Conservation (phyloP, 192 early-diverging fungal genomes). For the Obelidium mucronatum region DNA sequence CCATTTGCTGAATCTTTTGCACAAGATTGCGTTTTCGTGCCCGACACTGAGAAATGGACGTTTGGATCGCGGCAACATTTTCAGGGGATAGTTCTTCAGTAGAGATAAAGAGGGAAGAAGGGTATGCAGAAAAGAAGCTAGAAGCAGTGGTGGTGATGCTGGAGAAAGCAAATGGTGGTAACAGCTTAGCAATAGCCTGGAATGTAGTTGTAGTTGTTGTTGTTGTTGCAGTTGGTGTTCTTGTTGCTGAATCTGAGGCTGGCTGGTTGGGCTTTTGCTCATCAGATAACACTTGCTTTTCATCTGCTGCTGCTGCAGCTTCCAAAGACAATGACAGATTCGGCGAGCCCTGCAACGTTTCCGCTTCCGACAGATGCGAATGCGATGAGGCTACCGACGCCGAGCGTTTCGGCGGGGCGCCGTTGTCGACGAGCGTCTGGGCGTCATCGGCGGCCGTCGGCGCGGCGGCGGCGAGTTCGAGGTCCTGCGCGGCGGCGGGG, state of each 20-base stretch:
- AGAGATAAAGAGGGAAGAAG: slow-evolving; percentile 20
- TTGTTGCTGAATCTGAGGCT: neutral
- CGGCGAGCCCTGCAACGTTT: neutral
- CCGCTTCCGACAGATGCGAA: neutral
- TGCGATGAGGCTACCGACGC: neutral
- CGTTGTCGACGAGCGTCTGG: neutral
- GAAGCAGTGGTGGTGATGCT: neutral
- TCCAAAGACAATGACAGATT: neutral
- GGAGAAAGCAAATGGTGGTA: neutral
- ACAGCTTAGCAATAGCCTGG: neutral
- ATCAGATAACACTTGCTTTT: neutral
- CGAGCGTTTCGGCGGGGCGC: neutral
- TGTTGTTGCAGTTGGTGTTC: neutral
- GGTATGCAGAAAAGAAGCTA: slow-evolving; percentile 15
- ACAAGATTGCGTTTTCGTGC: slow-evolving; percentile 14
- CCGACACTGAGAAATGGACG: neutral
- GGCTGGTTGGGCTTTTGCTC: neutral
- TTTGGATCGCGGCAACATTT: slow-evolving; percentile 2
- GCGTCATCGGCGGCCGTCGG: neutral
- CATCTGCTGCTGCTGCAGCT: neutral
- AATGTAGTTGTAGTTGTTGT: neutral
- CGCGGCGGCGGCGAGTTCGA: neutral
- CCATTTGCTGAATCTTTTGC: slow-evolving; percentile 17
- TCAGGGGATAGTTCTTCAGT: slow-evolving; percentile 18
- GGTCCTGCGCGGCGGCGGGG: neutral